These are phyloP conservation scores for Metschnikowia borealis DNA, from an alignment of 805 yeast species.

Conservation along the genomic window DNA sequence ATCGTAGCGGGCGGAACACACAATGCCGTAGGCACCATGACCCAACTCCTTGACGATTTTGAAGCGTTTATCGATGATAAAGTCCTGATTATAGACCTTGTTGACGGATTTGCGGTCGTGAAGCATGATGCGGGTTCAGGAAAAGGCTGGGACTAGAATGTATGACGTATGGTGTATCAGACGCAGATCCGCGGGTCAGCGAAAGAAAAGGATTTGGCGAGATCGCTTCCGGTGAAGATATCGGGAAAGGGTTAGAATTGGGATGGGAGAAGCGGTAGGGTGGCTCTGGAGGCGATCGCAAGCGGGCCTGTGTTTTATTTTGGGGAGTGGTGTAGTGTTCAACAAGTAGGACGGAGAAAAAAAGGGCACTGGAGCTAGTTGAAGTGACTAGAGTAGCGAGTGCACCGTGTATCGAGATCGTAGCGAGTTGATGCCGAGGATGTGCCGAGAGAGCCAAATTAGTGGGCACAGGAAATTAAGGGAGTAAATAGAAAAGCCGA, in stretches of 20 bases:
- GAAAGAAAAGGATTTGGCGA: neutral
- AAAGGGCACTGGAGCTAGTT: no score
- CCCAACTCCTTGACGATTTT: constrained; percentile 91
- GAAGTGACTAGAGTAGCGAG: no score
- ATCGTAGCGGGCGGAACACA: constrained; percentile 87
- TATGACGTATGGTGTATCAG: neutral
- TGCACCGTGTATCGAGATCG: no score
- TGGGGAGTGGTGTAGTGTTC: no score
- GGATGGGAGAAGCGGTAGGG: neutral
- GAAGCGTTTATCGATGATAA: constrained; percentile 84
- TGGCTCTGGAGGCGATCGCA: no score
- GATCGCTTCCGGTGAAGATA: neutral
- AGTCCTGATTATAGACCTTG: constrained; percentile 70
- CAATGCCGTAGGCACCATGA: constrained; percentile 97
- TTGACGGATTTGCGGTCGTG: constrained; percentile 35
- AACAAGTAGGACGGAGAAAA: no score
- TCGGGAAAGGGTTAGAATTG: neutral
- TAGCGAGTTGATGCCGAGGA: no score
- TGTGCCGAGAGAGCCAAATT: no score
- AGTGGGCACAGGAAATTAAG: no score
- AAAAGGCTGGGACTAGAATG: neutral
- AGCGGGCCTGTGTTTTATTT: no score
- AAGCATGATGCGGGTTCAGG: constrained; percentile 8
- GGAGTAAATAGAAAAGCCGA: no score
- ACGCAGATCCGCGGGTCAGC: constrained; percentile 1